These are phyloP conservation scores for Nothophoma quercina DNA, from an alignment of 2,329 filamentous ascomycete genomes.

Conservation along the genomic window DNA sequence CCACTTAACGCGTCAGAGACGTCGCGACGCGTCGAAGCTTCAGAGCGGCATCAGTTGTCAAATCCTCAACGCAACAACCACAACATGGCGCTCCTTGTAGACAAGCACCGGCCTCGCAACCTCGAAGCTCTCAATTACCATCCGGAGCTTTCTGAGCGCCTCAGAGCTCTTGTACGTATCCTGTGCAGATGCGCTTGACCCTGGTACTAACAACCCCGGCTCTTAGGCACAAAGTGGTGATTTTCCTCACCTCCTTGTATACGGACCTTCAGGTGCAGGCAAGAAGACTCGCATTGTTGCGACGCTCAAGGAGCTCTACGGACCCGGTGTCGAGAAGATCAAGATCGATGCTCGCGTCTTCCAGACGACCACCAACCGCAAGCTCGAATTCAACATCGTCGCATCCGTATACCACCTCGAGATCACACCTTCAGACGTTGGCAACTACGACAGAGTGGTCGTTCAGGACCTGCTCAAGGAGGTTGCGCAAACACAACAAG, in stretches of 20 bases:
- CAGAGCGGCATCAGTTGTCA: conserved; percentile 16
- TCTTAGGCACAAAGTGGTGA: conserved; percentile 90
- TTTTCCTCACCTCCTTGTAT: conserved; percentile 96
- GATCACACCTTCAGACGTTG: conserved; percentile 96
- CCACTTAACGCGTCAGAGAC: conserved; percentile 39
- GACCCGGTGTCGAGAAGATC: conserved; percentile 98
- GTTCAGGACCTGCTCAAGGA: conserved; percentile 96
- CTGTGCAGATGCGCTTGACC: background rate
- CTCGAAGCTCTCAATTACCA: conserved; percentile 87
- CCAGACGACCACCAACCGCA: conserved; percentile 93
- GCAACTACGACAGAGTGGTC: conserved; percentile 94
- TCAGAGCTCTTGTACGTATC: conserved; percentile 78
- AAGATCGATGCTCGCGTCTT: conserved; percentile 98
- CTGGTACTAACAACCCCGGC: background rate
- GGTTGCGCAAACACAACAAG: conserved; percentile 97
- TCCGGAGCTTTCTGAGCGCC: conserved; percentile 81
- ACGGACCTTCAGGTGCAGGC: conserved; percentile 93
- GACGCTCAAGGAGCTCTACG: conserved; percentile 93
- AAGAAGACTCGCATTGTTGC: conserved; percentile 98
- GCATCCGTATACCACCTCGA: conserved; percentile 97
- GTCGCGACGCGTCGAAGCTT: conserved; percentile 35
- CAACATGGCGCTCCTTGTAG: conserved; percentile 69
- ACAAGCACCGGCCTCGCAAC: conserved; percentile 73
- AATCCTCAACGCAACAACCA: conserved; percentile 11
- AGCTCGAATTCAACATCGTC: conserved; percentile 99